Conservation (phyloP, 2,329 filamentous ascomycete species). For the Fusarium nematophilum region DNA sequence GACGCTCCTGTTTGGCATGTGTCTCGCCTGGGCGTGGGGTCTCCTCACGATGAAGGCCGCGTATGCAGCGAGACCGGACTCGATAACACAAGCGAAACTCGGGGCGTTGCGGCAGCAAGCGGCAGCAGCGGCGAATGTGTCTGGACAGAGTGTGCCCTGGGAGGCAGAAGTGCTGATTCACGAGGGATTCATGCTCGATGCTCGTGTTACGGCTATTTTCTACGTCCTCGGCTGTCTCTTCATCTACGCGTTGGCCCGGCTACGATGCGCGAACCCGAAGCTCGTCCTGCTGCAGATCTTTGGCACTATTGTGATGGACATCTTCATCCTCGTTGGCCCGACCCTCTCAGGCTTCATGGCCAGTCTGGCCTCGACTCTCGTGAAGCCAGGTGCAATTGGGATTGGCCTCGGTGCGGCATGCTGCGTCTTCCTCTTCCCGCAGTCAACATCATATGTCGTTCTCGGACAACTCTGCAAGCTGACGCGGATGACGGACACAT, state of each 20-base stretch:
- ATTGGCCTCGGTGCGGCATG: slow-evolving; percentile 58
- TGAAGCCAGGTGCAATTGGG: slow-evolving; percentile 59
- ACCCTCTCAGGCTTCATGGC: slow-evolving; percentile 43
- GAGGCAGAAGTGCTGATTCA: slow-evolving; percentile 53
- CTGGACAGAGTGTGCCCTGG: slow-evolving; percentile 32
- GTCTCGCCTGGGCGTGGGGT: slow-evolving; percentile 62
- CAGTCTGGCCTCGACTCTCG: slow-evolving; percentile 46
- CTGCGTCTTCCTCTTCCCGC: slow-evolving; percentile 60
- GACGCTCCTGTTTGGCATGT: slow-evolving; percentile 59
- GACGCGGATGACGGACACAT: slow-evolving; percentile 45
- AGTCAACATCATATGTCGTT: slow-evolving; percentile 59
- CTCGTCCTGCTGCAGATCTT: slow-evolving; percentile 58
- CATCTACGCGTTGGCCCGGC: slow-evolving; percentile 56
- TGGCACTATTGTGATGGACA: slow-evolving; percentile 58
- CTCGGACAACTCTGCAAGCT: slow-evolving; percentile 49
- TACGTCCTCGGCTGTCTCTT: slow-evolving; percentile 55
- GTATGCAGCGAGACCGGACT: slow-evolving; percentile 53
- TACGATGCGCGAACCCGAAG: slow-evolving; percentile 59
- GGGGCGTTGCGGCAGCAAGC: slow-evolving; percentile 51
- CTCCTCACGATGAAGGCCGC: slow-evolving; percentile 61
- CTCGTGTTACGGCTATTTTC: slow-evolving; percentile 54
- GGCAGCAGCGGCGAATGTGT: slow-evolving; percentile 46
- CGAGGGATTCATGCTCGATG: slow-evolving; percentile 60
- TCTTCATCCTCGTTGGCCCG: slow-evolving; percentile 58
- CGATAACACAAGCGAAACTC: slow-evolving; percentile 50